Base-by-base conservation (phyloP, 2,329 filamentous ascomycete genomes). In the Lachnellula subtilissima region DNA sequence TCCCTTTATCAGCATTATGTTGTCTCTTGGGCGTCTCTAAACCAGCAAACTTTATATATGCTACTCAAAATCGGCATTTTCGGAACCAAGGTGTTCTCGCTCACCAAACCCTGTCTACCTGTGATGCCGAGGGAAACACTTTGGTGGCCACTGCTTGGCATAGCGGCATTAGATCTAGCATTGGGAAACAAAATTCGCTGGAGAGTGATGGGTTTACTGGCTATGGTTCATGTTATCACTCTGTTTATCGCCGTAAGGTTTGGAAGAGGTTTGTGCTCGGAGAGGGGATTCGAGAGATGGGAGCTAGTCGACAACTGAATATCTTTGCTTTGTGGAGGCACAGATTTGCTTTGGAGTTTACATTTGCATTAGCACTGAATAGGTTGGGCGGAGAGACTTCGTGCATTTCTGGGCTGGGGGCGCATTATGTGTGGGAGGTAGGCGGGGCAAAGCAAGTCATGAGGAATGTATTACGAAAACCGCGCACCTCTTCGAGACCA, bases 41-140 rank as follows among this genome's bases (percentile, higher is more conserved):
- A 74, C 60, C 63, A 61, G 6, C 69, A 67, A 22, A 64, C 66
- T 5, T 61, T 71, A 60, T 65, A 71, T 70, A 69, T 71, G 49
- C 52, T 74, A 3, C 61, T 80, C 15, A 85, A 85, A 48, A 71
- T 89, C 3, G 64, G 71, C 1, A 64, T 92, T 0, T 92, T 96
- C 63, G 69, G 87, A 4, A 62, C 80, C 50, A 96, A 96, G 70
- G 73, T 91, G 9, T 73, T 80, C 11, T 82, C 83, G 0, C 73
- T 94, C 8, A 78, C 81, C 2, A 77, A 81, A 50, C 81, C 86
- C 1, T 96, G 91, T 69, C 84, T 84, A 68, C 91, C 91, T 0
- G 85, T 85, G 54, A 83, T 85, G 47, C 78, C 83, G 12, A 85
- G 80, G 50, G 75, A 83, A 9, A 80, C 80, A 70, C 72, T 91